Evolutionary conservation across 352 stramenopile species (phyloP), one percentile per base, ranked within the genome.

Genomic region (Phytophthora rubi): DNA sequence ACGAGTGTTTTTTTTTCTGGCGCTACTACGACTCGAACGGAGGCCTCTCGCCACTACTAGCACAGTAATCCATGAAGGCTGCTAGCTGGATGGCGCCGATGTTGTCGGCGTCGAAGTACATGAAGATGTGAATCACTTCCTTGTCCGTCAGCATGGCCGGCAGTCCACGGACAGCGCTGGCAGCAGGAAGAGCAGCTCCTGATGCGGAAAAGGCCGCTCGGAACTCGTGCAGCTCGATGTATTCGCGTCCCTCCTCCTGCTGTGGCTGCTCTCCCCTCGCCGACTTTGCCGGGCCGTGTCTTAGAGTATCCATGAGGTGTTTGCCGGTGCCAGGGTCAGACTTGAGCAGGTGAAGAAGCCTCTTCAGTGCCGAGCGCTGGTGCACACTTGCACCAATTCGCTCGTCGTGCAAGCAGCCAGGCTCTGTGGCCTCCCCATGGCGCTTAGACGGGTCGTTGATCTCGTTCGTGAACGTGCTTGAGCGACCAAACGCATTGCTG

Each of bases 71-170:
- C 5, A 83, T 12, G 21, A 92, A 77, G 3, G 62, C 35, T 10
- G 54, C 35, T n/a, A 89, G 26, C 7, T 59, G 53, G n/a, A 93
- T 87, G 10, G 80, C 81, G 2, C 84, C 86, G 16, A 93, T 80
- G 65, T 84, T 88, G 53, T 89, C 73, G 5, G 71, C 26, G 56
- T 94, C 86, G 59, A 92, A 92, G 65, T 87, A 74, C 86, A 94
- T 94, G 76, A 94, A 94, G 13, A 83, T 80, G 61, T 92, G 85
- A 66, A 92, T 89, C 35, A 77, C 74, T 33, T 94, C 86, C 28
- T 76, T 77, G 44, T 92, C 80, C 1, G 63, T 74, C 23, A 89
- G 45, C 26, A 65, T 55, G 39, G 32, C 49, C 23, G 71, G 68
- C 10, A 79, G 6, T 23, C 51, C 53, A 52, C 53, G 18, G 13